Conservation (phyloP, 129 eudicot species). For the Dittrichia graveolens region DNA sequence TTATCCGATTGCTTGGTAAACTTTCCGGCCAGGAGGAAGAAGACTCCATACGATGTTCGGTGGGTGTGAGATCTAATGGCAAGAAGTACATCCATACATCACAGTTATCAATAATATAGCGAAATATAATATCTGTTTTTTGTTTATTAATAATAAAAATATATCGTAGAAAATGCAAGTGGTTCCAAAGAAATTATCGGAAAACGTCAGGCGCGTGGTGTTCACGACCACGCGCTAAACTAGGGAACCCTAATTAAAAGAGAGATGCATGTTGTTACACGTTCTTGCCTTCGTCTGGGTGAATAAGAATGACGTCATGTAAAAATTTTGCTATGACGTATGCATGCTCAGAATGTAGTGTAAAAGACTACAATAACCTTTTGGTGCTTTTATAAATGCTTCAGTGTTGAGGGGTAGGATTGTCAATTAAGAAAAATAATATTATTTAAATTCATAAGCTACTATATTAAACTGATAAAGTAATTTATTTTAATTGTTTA, state of each 20-base stretch:
- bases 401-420: background rate
- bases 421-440: background rate
- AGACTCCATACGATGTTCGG: conserved; percentile 33
- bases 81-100: background rate
- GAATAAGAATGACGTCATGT: conserved; percentile 3
- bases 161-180: conserved; percentile 11
- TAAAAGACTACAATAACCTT: conserved; percentile 16
- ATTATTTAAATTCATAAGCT: no score
- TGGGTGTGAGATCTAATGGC: conserved; percentile 22
- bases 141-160: background rate
- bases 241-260: no score
- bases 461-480: no score
- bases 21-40: conserved; percentile 39
- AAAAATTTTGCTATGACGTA: conserved; percentile 6
- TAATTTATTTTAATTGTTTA: no score
- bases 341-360: background rate
- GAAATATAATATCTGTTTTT: background rate
- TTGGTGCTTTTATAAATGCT: background rate
- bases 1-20: conserved; percentile 28
- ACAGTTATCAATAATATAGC: conserved; percentile 25
- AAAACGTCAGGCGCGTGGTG: conserved; percentile 3
- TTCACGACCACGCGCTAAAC: conserved; percentile 28
- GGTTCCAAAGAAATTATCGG: conserved; percentile 3
- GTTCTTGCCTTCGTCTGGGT: background rate
- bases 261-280: background rate